Evolutionary conservation across 805 yeast species (phyloP).

Genomic region (Kodamaea fukazawae): DNA sequence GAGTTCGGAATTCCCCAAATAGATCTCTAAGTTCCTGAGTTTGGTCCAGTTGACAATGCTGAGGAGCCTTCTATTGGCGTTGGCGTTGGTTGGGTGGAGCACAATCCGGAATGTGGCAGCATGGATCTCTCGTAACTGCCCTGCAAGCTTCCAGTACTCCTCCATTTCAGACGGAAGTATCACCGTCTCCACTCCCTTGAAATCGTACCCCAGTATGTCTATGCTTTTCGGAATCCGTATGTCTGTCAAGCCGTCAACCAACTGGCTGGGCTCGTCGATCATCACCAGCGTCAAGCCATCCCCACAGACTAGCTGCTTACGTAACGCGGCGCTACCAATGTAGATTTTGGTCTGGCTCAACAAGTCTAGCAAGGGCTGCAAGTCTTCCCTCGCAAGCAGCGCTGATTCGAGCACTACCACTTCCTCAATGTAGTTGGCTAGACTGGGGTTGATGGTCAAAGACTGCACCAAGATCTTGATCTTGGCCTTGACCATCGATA

Average conservation of each 20-base stretch:
- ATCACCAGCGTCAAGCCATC: constrained; percentile 17
- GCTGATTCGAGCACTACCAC: constrained; percentile 15
- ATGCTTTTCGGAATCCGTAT: constrained; percentile 1
- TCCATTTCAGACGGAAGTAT: constrained; percentile 15
- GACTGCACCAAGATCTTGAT: constrained; percentile 41
- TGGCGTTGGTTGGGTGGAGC: constrained; percentile 15
- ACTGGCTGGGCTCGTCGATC: constrained; percentile 15
- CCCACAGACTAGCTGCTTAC: constrained; percentile 4
- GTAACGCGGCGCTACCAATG: constrained; percentile 17
- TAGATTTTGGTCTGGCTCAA: constrained; percentile 12
- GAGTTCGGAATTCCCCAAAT: constrained; percentile 34
- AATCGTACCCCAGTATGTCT: neutral
- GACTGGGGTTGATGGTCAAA: constrained; percentile 30
- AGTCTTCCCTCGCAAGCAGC: constrained; percentile 23
- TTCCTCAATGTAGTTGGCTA: constrained; percentile 31
- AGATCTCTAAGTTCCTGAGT: constrained; percentile 46
- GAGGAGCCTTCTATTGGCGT: constrained; percentile 11
- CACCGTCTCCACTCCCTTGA: constrained; percentile 12
- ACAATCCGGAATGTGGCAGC: constrained; percentile 23
- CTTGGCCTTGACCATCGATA: constrained; percentile 30
- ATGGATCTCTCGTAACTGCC: constrained; percentile 1
- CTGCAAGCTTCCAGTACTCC: constrained; percentile 17
- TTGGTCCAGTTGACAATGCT: constrained; percentile 18
- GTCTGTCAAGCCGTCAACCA: neutral
- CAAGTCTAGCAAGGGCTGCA: constrained; percentile 4